Base-by-base conservation (phyloP, 2,329 filamentous ascomycete genomes). In the Cytospora leucostoma region DNA sequence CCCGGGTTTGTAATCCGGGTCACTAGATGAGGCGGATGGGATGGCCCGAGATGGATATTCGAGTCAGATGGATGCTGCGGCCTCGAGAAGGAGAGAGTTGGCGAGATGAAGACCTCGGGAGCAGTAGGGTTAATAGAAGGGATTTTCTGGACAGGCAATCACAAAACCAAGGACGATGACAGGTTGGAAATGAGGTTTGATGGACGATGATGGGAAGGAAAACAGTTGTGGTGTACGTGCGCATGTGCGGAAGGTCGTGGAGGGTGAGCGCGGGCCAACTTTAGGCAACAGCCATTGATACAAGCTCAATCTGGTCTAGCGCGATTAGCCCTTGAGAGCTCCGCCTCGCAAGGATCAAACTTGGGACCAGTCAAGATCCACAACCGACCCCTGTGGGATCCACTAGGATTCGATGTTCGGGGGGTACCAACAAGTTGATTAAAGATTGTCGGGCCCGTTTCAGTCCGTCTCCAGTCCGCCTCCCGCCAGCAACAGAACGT, bases 251-350 rank as follows among this genome's bases (percentile, higher is more conserved):
- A 32, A 52, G 51, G 50, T 50, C 33, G 11, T 58, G 56, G 40
- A 37, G 13, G 27, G 58, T 55, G 32, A 34, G 32, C 59, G 59
- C 59, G 59, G 59, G 55, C 51, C 59, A 49, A 27, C 32, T 55
- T 61, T 61, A 61, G 59, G 59, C 59, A 61, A 61, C 59, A 61
- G 59, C 51, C 51, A 55, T 44, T 27, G 47, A 51, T 32, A 21
- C 44, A 38, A 53, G 38, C 49, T 40, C 51, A n/a, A 61, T 55
- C 32, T 33, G 59, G 59, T 40, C 40, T 61, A 61, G 59, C 51
- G 27, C 51, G 32, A 55, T 55, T 38, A 61, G 59, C 51, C 59
- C 27, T 55, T 44, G 54, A 56, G 51, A n/a, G 38, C 52, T 61
- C 51, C 59, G 59, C 59, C 59, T 61, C 59, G 59, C 59, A 49